Base-by-base conservation (phyloP, 306 rosid genomes). In the Potentilla sterilis region DNA sequence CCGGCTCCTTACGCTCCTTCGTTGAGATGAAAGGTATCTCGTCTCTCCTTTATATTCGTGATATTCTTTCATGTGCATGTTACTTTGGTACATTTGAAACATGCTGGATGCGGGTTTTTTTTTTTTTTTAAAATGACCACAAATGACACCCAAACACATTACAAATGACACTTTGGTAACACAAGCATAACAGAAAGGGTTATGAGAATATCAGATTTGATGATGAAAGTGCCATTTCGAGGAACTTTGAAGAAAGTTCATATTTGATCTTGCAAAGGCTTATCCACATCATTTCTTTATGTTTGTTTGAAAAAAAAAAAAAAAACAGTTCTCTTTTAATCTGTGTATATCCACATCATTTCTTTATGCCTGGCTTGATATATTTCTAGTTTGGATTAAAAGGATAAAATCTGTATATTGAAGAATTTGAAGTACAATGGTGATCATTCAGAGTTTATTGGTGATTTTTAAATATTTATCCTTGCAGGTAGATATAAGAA, bases 1-100 rank as follows among this genome's bases (percentile, higher is more conserved):
- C 97, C 97, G 19, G 89, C 97, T 62, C 97, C 93, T 61, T 86
- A 89, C 77, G 90, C 93, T 75, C 99, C 99, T 58, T 83, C 63
- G 12, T 84, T 92, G 82, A 90, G 84, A 86, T 92, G 83, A 85
- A 81, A 85, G 91, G 93, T 81, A 44, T n/a, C 61, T 38, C 43
- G 16, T 74, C 75, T 70, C 69, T 22, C 58, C 35, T 38, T 67
- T 37, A 24, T 28, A 38, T 40, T 19, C 57, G 21, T 35, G 38
- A 24, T 14, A 6, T 44, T 6, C 19, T 52, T 5, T 6, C 44
- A 42, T 5, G 18, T 14, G 41, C 51, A 37, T 42, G 55, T 34
- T 44, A 69, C 18, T 59, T 65, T 12, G 44, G 58, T 73, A 64
- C 73, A 21, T 52, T 74, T 43, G 13, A 68, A 12, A 22, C 47